Evolutionary conservation across 345 rosid species (phyloP).

Genomic region (Turritis glabra): DNA sequence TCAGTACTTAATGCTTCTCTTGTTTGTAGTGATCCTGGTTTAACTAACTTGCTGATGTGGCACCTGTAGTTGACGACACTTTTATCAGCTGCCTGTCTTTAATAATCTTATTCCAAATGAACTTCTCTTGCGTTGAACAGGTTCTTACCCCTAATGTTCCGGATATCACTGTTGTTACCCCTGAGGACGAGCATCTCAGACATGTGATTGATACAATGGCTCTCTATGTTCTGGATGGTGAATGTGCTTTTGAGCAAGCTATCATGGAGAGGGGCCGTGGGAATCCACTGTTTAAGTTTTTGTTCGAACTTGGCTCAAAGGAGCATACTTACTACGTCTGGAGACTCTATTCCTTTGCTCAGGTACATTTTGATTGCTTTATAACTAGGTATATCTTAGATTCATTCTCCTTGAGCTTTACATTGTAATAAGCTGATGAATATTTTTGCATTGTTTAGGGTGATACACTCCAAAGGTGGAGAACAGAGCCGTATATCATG

Average conservation of each 20-base stretch:
- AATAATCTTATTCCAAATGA: slow-evolving; percentile 4
- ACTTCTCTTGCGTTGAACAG: slow-evolving; percentile 41
- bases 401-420: neutral
- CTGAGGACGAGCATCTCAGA: slow-evolving; percentile 80
- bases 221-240: slow-evolving; percentile 93
- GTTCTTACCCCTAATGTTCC: slow-evolving; percentile 99
- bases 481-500: slow-evolving; percentile 98
- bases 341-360: slow-evolving; percentile 98
- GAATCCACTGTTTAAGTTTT: slow-evolving; percentile 83
- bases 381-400: neutral
- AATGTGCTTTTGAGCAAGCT: slow-evolving; percentile 99
- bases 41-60: neutral
- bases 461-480: slow-evolving; percentile 97
- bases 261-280: slow-evolving; percentile 99
- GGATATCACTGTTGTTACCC: slow-evolving; percentile 86
- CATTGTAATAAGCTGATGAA: slow-evolving; percentile 9
- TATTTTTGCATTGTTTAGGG: slow-evolving; percentile 53
- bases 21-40: slow-evolving; percentile 21
- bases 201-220: slow-evolving; percentile 99
- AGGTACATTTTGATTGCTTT: slow-evolving; percentile 49
- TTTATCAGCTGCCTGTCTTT: neutral
- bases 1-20: neutral
- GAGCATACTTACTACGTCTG: slow-evolving; percentile 97
- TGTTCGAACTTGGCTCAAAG: slow-evolving; percentile 94
- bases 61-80: neutral